These are phyloP conservation scores for Dinochytrium kinnereticum DNA, from an alignment of 371 early-diverging fungal species.

Conservation along the genomic window DNA sequence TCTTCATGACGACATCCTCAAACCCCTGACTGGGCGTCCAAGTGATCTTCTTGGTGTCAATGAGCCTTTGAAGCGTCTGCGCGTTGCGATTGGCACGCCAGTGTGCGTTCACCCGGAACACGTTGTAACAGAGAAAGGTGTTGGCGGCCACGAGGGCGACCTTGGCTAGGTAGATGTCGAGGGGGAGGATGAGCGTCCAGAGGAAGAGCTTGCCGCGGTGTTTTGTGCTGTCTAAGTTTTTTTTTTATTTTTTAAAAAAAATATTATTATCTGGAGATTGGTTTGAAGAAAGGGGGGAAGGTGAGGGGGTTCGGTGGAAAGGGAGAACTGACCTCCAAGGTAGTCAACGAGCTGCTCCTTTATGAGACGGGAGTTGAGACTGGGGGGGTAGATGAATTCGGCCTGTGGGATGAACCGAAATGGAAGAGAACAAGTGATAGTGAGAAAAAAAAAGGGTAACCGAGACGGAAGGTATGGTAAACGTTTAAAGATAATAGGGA, in stretches of 20 bases:
- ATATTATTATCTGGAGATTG: neutral
- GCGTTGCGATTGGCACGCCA: constrained; percentile 41
- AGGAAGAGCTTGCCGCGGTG: constrained; percentile 36
- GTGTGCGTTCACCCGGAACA: constrained; percentile 46
- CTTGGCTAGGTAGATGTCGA: constrained; percentile 46
- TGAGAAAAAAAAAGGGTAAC: constrained; percentile 4
- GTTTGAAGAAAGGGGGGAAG: neutral
- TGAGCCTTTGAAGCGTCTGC: constrained; percentile 34
- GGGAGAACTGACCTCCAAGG: constrained; percentile 24
- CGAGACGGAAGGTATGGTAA: neutral
- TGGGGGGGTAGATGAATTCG: constrained; percentile 51
- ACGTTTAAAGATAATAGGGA: no score
- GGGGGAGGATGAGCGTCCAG: constrained; percentile 42
- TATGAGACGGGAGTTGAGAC: constrained; percentile 22
- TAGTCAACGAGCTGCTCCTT: constrained; percentile 36
- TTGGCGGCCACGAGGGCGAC: constrained; percentile 41
- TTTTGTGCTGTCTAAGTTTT: constrained; percentile 9
- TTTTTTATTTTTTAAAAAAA: no score
- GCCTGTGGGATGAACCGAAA: constrained; percentile 26
- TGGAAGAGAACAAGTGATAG: no score
- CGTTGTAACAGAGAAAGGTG: constrained; percentile 48
- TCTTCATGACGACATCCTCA: constrained; percentile 19
- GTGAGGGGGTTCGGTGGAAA: neutral
- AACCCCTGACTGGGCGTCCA: constrained; percentile 43
- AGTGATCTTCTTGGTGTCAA: constrained; percentile 29